phyloP scores from a whole-genome alignment of 129 eudicot species.

The Pulicaria dysenterica region DNA sequence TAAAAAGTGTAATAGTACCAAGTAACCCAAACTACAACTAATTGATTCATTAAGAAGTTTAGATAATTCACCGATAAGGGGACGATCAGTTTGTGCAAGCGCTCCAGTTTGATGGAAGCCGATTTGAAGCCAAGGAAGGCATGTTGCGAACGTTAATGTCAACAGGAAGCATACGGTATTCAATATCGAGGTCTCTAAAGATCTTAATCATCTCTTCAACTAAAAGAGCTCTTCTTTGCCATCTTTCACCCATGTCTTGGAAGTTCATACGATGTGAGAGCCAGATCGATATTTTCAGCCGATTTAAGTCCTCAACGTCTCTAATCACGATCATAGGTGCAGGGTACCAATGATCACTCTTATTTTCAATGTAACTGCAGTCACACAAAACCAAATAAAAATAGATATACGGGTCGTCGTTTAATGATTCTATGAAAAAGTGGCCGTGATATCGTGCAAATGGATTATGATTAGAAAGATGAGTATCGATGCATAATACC shows the following conservation, averaged over 20 bases:
- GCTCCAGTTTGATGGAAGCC: slow-evolving; percentile 35
- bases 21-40: not conserved
- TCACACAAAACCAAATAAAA: not conserved
- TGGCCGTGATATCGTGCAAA: no score
- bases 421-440: not conserved
- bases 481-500: slow-evolving; percentile 14
- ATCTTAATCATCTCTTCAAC: no score
- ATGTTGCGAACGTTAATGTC: slow-evolving; percentile 34
- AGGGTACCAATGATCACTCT: slow-evolving; percentile 37
- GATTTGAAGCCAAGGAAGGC: slow-evolving; percentile 19
- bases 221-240: no score
- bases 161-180: slow-evolving; percentile 35
- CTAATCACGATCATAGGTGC: slow-evolving; percentile 29
- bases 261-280: no score
- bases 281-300: no score
- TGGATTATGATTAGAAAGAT: not conserved
- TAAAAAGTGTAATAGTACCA: no score
- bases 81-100: slow-evolving; percentile 20
- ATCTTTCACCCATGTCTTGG: no score
- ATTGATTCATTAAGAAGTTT: not conserved
- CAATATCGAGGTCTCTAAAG: no score
- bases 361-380: slow-evolving; percentile 31
- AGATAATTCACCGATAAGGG: no score
- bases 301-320: no score
- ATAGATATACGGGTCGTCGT: not conserved